phyloP scores from a whole-genome alignment of 768 basidiomycete species.

The Nevesoporus exiguus region DNA sequence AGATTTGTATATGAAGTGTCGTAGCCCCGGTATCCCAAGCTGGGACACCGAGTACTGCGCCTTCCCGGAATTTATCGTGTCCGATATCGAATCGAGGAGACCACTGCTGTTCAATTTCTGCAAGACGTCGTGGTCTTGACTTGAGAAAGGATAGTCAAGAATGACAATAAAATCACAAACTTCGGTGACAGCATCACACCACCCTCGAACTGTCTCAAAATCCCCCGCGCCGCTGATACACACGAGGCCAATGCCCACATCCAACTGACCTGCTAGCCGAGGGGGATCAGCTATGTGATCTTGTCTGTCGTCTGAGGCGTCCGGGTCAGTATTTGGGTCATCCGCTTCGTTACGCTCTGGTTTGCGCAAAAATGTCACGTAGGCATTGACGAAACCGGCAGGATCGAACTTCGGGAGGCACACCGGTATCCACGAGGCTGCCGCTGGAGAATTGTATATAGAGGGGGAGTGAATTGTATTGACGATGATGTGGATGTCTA shows the following conservation, averaged over 20 bases:
- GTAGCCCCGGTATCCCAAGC: conserved; percentile 82
- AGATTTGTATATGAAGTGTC: conserved; percentile 96
- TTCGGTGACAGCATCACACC: conserved; percentile 66
- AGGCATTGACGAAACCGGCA: conserved; percentile 86
- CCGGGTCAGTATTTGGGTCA: not conserved
- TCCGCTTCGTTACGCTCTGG: conserved; percentile 21
- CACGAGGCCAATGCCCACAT: conserved; percentile 58
- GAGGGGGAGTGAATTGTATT: conserved; percentile 88
- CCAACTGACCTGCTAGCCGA: conserved; percentile 19
- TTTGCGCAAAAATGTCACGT: conserved; percentile 67
- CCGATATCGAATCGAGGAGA: conserved; percentile 46
- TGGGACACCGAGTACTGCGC: conserved; percentile 70
- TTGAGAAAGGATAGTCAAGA: not conserved
- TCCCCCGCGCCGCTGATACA: conserved; percentile 81
- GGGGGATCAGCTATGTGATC: not conserved
- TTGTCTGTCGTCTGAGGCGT: conserved; percentile 1
- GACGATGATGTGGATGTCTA: conserved; percentile 86
- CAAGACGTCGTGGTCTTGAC: not conserved
- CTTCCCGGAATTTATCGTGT: conserved; percentile 43
- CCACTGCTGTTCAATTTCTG: conserved; percentile 69
- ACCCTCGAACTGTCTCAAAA: conserved; percentile 76
- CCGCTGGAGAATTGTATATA: conserved; percentile 67
- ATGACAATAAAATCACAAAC: conserved; percentile 34
- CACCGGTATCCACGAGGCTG: conserved; percentile 92
- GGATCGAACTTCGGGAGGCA: conserved; percentile 95